These are phyloP conservation scores for Aspergillus jensenii DNA, from an alignment of 2,329 filamentous ascomycete genomes.

Conservation along the genomic window DNA sequence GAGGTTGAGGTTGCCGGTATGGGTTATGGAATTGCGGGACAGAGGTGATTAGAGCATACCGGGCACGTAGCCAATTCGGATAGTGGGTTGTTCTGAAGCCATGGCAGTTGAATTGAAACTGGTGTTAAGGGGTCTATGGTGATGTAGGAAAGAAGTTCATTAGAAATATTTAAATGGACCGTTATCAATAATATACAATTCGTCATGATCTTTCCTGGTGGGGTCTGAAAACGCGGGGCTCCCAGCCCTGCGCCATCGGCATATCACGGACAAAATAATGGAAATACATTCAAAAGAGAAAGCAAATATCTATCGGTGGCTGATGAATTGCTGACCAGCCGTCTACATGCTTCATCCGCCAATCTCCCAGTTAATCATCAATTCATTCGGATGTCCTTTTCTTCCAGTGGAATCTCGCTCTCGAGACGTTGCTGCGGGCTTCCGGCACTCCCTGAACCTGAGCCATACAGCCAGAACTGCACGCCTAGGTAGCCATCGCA, in stretches of 20 bases:
- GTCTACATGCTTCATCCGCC: background rate
- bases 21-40: background rate
- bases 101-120: slow-evolving; percentile 18
- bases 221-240: slow-evolving; percentile 8
- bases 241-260: background rate
- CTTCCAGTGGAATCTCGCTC: slow-evolving; percentile 26
- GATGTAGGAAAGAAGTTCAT: background rate
- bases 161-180: background rate
- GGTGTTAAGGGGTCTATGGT: background rate
- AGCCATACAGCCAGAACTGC: slow-evolving; percentile 49
- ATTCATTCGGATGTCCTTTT: slow-evolving; percentile 42
- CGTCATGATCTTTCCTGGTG: slow-evolving; percentile 4
- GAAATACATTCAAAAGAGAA: background rate
- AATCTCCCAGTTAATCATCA: slow-evolving; percentile 23
- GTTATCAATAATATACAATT: background rate
- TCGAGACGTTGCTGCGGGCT: slow-evolving; percentile 25
- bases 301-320: slow-evolving; percentile 9
- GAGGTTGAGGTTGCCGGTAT: no score
- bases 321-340: background rate
- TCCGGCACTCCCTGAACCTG: slow-evolving; percentile 24
- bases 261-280: background rate
- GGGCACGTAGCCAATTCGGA: slow-evolving; percentile 49
- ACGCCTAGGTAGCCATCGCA: slow-evolving; percentile 49
- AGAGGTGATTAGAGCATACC: slow-evolving; percentile 29
- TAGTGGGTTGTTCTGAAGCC: slow-evolving; percentile 28